Conservation (phyloP, 805 yeast genomes). For the Yarrowia deformans region DNA sequence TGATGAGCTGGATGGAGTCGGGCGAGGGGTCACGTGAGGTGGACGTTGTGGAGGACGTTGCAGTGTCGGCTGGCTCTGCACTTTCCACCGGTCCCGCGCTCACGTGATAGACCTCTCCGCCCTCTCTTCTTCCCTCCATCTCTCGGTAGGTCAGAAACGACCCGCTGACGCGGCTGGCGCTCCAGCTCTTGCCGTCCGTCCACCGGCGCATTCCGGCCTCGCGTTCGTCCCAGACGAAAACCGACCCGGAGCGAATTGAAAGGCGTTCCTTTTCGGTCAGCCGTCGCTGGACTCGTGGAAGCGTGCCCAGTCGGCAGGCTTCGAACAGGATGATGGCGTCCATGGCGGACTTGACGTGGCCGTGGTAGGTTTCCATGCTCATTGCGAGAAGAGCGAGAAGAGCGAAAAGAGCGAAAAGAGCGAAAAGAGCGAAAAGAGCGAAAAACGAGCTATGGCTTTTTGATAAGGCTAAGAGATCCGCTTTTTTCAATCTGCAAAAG, state of each 20-base stretch:
- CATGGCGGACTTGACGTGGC: slow-evolving; percentile 61
- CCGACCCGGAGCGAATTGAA: slow-evolving; percentile 63
- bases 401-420: too few relatives aligned
- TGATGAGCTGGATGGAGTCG: slow-evolving; percentile 15
- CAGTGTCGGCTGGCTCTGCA: background rate
- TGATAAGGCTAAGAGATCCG: too few relatives aligned
- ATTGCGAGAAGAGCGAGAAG: background rate
- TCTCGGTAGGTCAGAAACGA: slow-evolving; percentile 69
- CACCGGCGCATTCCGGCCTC: slow-evolving; percentile 76
- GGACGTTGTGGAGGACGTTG: background rate
- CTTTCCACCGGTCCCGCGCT: background rate
- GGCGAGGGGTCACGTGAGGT: slow-evolving; percentile 11
- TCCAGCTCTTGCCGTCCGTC: slow-evolving; percentile 81
- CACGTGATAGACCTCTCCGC: slow-evolving; percentile 42
- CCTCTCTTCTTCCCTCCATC: slow-evolving; percentile 54
- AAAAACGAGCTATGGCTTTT: too few relatives aligned
- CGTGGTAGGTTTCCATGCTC: slow-evolving; percentile 66
- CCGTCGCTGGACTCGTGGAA: slow-evolving; percentile 67
- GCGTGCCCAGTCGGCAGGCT: slow-evolving; percentile 63
- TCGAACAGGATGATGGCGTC: slow-evolving; percentile 73
- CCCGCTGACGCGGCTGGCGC: slow-evolving; percentile 73
- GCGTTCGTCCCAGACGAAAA: slow-evolving; percentile 75
- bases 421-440: too few relatives aligned
- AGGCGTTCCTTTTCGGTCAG: slow-evolving; percentile 63
- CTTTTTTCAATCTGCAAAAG: too few relatives aligned